A percentile compares a stretch with the other conserved stretches of the same genome.
phyloP scores from a whole-genome alignment of 1,284 basidiomycete species.

The Malassezia pachydermatis region DNA sequence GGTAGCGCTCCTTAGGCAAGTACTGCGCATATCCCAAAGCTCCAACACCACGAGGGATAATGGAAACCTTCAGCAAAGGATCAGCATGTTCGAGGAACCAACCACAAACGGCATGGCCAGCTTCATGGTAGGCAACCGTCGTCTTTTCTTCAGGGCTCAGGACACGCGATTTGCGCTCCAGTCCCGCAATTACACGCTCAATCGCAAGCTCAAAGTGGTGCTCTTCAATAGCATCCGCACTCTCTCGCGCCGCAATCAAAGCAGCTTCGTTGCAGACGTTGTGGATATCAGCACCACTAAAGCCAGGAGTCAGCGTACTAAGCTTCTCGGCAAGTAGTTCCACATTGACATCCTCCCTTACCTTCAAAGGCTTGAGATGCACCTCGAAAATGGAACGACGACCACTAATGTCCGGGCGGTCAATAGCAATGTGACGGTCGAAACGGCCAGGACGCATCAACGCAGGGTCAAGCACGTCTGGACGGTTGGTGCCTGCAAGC shows the following conservation, averaged over 20 bases:
- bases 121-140: conserved; percentile 97
- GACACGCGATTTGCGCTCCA: conserved; percentile 89
- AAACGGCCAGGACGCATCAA: conserved; percentile 95
- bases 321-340: conserved; percentile 60
- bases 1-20: conserved; percentile 86
- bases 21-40: conserved; percentile 95
- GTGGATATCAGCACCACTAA: conserved; percentile 95
- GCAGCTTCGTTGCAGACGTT: conserved; percentile 99
- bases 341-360: conserved; percentile 25
- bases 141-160: conserved; percentile 93
- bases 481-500: conserved; percentile 88
- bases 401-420: conserved; percentile 85
- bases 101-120: conserved; percentile 92
- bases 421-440: conserved; percentile 90
- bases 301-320: conserved; percentile 88
- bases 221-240: conserved; percentile 68
- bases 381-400: conserved; percentile 89
- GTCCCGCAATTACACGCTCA: conserved; percentile 90
- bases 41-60: conserved; percentile 91
- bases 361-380: conserved; percentile 71
- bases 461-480: conserved; percentile 88
- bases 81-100: conserved; percentile 98
- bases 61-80: conserved; percentile 92
- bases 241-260: conserved; percentile 78
- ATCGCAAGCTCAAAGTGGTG: conserved; percentile 92